Evolutionary conservation across 768 basidiomycete species (phyloP), one percentile per base, ranked within the genome.

Genomic region (Favolaschia claudopus): DNA sequence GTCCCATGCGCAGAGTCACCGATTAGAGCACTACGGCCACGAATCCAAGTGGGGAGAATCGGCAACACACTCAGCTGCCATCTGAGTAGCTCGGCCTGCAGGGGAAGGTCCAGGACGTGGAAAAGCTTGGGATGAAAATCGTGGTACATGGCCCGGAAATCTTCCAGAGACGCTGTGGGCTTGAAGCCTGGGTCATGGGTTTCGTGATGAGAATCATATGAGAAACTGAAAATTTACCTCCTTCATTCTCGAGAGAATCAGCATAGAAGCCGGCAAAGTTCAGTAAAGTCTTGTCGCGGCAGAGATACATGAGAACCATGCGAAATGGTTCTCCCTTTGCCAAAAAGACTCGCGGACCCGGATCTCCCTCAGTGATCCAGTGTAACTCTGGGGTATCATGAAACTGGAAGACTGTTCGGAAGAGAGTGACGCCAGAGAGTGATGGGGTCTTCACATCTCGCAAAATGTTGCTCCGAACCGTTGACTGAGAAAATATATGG

Each of bases 1-100:
- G 70, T 69, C 2, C 61, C 70, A 43, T 72, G 70, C 12, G 69
- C 67, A 2, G 56, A 56, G 32, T 62, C 61, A 17, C 62, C 60
- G 7, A 60, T 38, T 13, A 61, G 54, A 14, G 42, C 46, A 10
- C 55, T 52, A 6, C 56, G 62, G 24, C 62, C 51, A 13, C 36
- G 32, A 28, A 55, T 46, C 55, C 55, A 62, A 19, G 55, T 58
- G 13, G 49, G 50, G 3, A 62, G 29, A 10, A 48, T 9, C n/a
- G 62, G 62, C 19, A 63, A 14, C 19, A 27, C 50, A 1, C 56
- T 31, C 31, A 63, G 28, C 14, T 39, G 38, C 62, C 62, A 63
- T 19, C 39, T 53, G 20, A 44, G 43, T 13, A 63, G 39, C 15
- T 28, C 31, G 42, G 44, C 50, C 15, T 57, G 44, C 7, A 19